Base-by-base conservation (phyloP, 2,329 filamentous ascomycete genomes). In the Plenodomus biglobosus region DNA sequence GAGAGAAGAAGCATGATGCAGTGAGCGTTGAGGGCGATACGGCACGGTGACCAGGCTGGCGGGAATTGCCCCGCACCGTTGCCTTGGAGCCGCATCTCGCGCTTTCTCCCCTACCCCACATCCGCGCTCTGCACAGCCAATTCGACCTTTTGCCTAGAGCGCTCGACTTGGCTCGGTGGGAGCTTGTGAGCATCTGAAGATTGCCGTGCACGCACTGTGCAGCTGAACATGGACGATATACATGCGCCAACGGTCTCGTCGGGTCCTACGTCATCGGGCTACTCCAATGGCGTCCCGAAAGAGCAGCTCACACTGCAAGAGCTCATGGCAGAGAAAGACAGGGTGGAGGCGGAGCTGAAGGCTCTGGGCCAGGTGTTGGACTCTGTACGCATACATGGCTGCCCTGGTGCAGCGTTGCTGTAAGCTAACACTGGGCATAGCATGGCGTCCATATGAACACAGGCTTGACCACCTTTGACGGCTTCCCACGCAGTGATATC, bases 381-480 rank as follows among this genome's bases (percentile, higher is more conserved):
- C 58, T 94, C 91, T 58, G 92, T 96, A 76, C 64, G 82, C 71
- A 46, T 32, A 18, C 3, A 8, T 18, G 17, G 10, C 24, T 11
- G 16, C 10, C 19, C 4, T 16, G 18, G 38, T n/a, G 22, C n/a
- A n/a, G n/a, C 24, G n/a, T 3, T 22, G 20, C 15, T 7, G 24
- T 43, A 24, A 58, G 40, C 63, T 65, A 34, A 66, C 42, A 17
- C 46, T 37, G 51, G 22, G 20, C 56, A n/a, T 63, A 96, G 92
- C 92, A 97, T 77, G 85, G 87, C 38, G 92, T 96, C 44, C 86
- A 88, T 64, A 99, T 99, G 94, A 86, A 87, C 63, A 96, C 94
- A 7, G 80, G 84, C 48, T 82, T 99, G 34, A 84, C 90, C 19
- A 96, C 92, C 13, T 83, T 85, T 52, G 94, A 97, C 73, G 94